These are phyloP conservation scores for Suillus paluster DNA, from an alignment of 768 basidiomycete genomes.

Conservation along the genomic window DNA sequence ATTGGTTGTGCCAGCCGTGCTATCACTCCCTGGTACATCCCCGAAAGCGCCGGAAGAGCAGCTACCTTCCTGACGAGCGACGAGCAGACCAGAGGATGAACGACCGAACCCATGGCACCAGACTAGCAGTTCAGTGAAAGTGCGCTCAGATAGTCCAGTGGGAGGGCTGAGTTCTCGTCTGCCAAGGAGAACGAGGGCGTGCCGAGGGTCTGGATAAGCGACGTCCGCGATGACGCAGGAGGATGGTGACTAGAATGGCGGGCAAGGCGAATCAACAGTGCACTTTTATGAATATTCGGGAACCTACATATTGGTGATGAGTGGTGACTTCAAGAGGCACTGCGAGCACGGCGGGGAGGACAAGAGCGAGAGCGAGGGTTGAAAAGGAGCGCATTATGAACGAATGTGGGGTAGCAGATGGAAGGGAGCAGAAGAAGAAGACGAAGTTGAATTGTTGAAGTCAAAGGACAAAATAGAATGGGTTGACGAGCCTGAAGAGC, in stretches of 20 bases:
- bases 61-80: conserved; percentile 26
- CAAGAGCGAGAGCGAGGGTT: conserved; percentile 19
- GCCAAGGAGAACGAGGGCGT: conserved; percentile 28
- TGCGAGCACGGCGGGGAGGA: conserved; percentile 23
- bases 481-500: background rate
- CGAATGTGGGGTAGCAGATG: conserved; percentile 14
- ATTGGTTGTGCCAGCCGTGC: background rate
- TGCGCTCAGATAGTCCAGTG: conserved; percentile 23
- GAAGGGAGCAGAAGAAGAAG: background rate
- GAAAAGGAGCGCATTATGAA: conserved; percentile 28
- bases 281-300: too few species aligned
- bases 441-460: background rate
- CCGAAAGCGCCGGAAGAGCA: conserved; percentile 14
- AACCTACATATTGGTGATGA: background rate
- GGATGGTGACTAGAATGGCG: conserved; percentile 12
- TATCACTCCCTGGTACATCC: background rate
- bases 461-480: background rate
- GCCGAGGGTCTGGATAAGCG: conserved; percentile 24
- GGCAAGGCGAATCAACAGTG: conserved; percentile 5
- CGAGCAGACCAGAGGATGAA: conserved; percentile 17
- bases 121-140: conserved; percentile 30
- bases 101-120: conserved; percentile 30
- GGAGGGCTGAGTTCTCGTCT: conserved; percentile 25
- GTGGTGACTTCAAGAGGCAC: conserved; percentile 19
- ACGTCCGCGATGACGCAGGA: conserved; percentile 34